phyloP scores from a whole-genome alignment of 202 grass and related monocot genomes.

The Carex arenaria region DNA sequence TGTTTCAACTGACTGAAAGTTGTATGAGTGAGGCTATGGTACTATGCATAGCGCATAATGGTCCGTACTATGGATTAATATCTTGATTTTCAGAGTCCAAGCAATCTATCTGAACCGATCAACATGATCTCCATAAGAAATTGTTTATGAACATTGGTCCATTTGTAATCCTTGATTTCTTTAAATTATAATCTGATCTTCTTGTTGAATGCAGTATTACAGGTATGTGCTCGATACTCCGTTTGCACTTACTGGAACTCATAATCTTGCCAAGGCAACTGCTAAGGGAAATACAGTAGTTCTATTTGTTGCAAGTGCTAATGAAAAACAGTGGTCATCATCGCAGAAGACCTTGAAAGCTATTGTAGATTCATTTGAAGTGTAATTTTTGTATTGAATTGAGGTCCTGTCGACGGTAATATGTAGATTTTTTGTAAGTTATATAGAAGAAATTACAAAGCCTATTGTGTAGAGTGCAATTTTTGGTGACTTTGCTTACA shows the following conservation, averaged over 20 bases:
- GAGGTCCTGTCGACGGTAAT: background rate
- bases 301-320: constrained; percentile 90
- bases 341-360: constrained; percentile 69
- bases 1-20: background rate
- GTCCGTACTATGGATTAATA: no score
- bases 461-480: constrained; percentile 1
- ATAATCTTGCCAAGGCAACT: constrained; percentile 94
- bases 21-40: no score
- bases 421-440: background rate
- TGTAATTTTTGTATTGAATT: constrained; percentile 34
- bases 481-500: background rate
- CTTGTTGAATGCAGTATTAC: constrained; percentile 66
- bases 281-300: constrained; percentile 89
- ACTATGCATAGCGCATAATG: no score
- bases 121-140: background rate
- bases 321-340: constrained; percentile 72
- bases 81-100: no score
- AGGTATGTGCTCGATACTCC: constrained; percentile 90
- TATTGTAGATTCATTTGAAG: constrained; percentile 78
- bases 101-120: no score
- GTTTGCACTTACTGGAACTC: constrained; percentile 69
- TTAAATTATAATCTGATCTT: background rate
- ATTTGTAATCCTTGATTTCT: background rate
- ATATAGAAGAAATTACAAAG: constrained; percentile 7
- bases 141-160: background rate